Evolutionary conservation across 2,329 filamentous ascomycete species (phyloP), one percentile per base, ranked within the genome.

Genomic region (Neonectria ditissima): DNA sequence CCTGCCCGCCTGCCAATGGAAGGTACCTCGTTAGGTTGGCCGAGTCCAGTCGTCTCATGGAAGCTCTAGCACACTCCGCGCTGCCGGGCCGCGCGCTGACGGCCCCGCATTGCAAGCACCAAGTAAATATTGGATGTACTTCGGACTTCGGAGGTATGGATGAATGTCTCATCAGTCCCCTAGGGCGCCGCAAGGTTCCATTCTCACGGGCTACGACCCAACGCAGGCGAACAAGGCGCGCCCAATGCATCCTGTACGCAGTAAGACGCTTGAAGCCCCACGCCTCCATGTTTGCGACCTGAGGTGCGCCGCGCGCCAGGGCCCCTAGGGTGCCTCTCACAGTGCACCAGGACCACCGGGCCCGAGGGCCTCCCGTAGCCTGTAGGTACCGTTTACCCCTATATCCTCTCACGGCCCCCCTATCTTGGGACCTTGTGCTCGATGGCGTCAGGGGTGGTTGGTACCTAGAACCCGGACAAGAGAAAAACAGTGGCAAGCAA

Each of bases 401-500:
- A 63, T 63, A 55, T 55, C 50, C 51, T 55, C 67, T 60, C 52
- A 61, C 67, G 24, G 24, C 24, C 65, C 70, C 68, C 69, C 67
- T 71, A 68, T 68, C 57, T 57, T 64, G 62, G 60, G 59, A 59
- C 47, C 62, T 63, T 50, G 65, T 65, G 69, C 65, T 56, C 56
- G 62, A 43, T 51, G 67, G 60, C 65, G 68, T 56, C 68, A 72
- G 68, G 69, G 69, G 65, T 62, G 57, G 62, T 56, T 65, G 28
- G 61, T 22, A 52, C 50, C 18, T 52, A 11, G 22, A 28, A 22
- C 37, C 55, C 20, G 43, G 53, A 28, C 32, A 51, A 54, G 37
- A 44, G 26, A 24, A 53, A 44, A 44, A 51, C 59, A 39, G 47
- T 45, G 43, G 13, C 16, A 9, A 22, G n/a, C 24, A 44, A 47